Evolutionary conservation across 768 basidiomycete genomes (phyloP).

Genomic region (Russula dissimulans): DNA sequence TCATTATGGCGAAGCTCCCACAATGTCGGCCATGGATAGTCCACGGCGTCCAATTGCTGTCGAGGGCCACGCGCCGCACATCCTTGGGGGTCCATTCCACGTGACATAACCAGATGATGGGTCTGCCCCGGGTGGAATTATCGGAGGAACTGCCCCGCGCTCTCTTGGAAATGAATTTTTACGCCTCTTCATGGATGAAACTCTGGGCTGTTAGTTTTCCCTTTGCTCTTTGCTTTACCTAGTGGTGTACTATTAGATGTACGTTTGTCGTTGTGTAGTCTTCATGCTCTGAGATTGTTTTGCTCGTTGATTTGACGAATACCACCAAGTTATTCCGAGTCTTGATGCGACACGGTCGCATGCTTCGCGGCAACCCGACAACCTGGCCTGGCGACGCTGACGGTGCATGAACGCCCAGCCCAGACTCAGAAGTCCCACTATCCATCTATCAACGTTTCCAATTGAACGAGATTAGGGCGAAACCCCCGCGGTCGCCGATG

Average conservation of each 20-base stretch:
- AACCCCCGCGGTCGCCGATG: too few relatives aligned
- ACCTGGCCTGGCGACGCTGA: too few relatives aligned
- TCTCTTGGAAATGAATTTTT: not conserved
- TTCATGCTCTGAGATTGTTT: too few relatives aligned
- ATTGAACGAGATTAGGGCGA: too few relatives aligned
- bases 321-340: too few relatives aligned
- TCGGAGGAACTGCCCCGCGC: not conserved
- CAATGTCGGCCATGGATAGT: slow-evolving; percentile 46
- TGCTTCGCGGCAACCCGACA: too few relatives aligned
- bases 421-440: too few relatives aligned
- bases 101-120: not conserved
- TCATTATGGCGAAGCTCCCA: slow-evolving; percentile 48
- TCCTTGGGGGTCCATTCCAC: slow-evolving; percentile 20
- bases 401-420: too few relatives aligned
- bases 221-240: not conserved
- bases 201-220: not conserved
- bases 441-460: too few relatives aligned
- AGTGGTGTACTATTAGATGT: slow-evolving; percentile 1
- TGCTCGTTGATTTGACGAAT: too few relatives aligned
- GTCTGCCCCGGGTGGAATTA: slow-evolving; percentile 3
- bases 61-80: slow-evolving; percentile 20
- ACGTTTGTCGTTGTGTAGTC: not conserved
- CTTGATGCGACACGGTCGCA: too few relatives aligned
- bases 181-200: not conserved
- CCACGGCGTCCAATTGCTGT: slow-evolving; percentile 24